Percentiles rank a stretch among this genome's conserved stretches.
Evolutionary conservation across 768 basidiomycete genomes (phyloP).

Genomic region (Pleurotus tuber-regium): DNA sequence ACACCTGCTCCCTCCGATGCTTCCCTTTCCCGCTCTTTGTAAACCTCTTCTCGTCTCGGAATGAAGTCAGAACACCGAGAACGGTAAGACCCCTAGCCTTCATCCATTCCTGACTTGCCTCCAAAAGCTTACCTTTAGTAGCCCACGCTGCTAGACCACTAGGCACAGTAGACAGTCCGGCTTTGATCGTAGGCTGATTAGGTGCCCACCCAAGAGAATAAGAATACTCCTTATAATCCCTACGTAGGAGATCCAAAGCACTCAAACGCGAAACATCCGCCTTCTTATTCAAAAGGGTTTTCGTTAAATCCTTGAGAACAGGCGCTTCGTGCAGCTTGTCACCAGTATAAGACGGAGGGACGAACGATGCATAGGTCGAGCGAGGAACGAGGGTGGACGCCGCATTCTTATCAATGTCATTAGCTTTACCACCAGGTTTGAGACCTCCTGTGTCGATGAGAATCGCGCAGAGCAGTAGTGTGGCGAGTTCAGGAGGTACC

Average conservation of each 20-base stretch:
- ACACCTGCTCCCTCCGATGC: conserved; percentile 63
- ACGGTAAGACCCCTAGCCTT: conserved; percentile 58
- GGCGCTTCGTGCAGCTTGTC: conserved; percentile 34
- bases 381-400: conserved; percentile 61
- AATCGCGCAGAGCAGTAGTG: conserved; percentile 77
- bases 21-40: conserved; percentile 45
- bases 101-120: conserved; percentile 56
- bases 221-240: conserved; percentile 94
- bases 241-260: conserved; percentile 74
- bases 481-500: conserved; percentile 65
- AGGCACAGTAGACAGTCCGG: conserved; percentile 85
- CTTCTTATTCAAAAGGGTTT: conserved; percentile 57
- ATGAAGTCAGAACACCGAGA: conserved; percentile 81
- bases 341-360: conserved; percentile 21
- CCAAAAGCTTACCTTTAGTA: conserved; percentile 37
- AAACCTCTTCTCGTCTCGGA: conserved; percentile 40
- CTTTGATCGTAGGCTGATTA: conserved; percentile 41
- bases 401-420: conserved; percentile 59
- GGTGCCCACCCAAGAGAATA: conserved; percentile 43
- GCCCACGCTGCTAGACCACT: conserved; percentile 60
- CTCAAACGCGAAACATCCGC: conserved; percentile 61
- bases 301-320: conserved; percentile 48
- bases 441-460: conserved; percentile 87
- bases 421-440: conserved; percentile 75
- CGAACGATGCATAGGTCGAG: conserved; percentile 40